A percentile compares a stretch with the other conserved stretches of the same genome.
Conservation (phyloP, 805 yeast species). For the Starmera pachycereana region DNA sequence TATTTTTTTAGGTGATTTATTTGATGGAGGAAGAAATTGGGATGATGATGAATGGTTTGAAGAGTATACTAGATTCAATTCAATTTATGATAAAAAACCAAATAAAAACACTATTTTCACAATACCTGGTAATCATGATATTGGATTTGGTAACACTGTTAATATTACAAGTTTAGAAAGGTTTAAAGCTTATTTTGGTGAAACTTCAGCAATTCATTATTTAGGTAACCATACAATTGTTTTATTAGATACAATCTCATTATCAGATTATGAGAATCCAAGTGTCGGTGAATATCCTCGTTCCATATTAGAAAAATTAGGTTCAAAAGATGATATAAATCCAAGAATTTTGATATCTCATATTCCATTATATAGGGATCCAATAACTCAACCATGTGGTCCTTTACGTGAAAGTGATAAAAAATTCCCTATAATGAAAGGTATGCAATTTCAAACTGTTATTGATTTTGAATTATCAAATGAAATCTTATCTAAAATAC, state of each 20-base stretch:
- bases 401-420: constrained; percentile 58
- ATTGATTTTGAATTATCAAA: constrained; percentile 51
- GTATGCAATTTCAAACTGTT: constrained; percentile 88
- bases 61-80: constrained; percentile 60
- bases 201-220: constrained; percentile 40
- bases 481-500: constrained; percentile 43
- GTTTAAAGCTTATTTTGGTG: constrained; percentile 68
- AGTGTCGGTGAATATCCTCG: constrained; percentile 36
- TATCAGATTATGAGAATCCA: constrained; percentile 47
- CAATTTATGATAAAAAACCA: constrained; percentile 51
- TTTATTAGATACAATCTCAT: constrained; percentile 72
- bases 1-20: constrained; percentile 80
- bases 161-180: constrained; percentile 45
- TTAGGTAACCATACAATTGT: constrained; percentile 65
- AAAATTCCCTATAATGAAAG: constrained; percentile 59
- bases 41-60: constrained; percentile 55
- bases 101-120: constrained; percentile 32
- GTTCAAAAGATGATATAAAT: constrained; percentile 14
- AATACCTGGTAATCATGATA: constrained; percentile 94
- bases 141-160: constrained; percentile 80
- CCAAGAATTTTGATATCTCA: constrained; percentile 75
- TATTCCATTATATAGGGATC: constrained; percentile 76
- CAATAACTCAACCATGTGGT: constrained; percentile 60
- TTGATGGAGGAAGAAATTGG: constrained; percentile 95
- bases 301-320: constrained; percentile 37